These are phyloP conservation scores for Lumnitzera littorea DNA, from an alignment of 345 rosid genomes.

Conservation along the genomic window DNA sequence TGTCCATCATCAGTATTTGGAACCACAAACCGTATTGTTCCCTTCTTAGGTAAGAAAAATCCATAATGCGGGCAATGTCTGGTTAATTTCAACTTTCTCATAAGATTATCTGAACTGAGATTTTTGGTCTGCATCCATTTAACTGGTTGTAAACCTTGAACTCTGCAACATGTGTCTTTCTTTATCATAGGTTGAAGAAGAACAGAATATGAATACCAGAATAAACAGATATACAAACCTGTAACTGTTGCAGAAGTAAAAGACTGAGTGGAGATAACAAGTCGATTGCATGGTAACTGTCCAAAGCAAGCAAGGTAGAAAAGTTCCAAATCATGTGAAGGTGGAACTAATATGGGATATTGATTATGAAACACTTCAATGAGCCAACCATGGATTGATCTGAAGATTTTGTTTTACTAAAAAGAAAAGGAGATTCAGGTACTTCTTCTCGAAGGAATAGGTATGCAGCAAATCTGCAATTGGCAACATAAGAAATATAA, in stretches of 20 bases:
- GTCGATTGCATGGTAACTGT: constrained; percentile 2
- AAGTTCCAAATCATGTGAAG: no score
- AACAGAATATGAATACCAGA: not conserved
- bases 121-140: constrained; percentile 1
- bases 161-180: not conserved
- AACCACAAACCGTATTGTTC: constrained; percentile 4
- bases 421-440: no score
- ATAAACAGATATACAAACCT: constrained; percentile 4
- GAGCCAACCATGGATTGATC: no score
- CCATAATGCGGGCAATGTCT: not conserved
- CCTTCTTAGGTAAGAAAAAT: not conserved
- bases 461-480: no score
- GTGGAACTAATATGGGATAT: no score
- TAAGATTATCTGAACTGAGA: not conserved
- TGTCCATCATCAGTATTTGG: constrained; percentile 12
- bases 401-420: no score
- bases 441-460: no score
- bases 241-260: constrained; percentile 5
- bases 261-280: constrained; percentile 3
- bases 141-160: constrained; percentile 1
- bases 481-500: no score
- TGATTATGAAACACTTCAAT: no score
- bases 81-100: not conserved
- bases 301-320: no score
- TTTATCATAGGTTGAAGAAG: not conserved